Base-by-base conservation (phyloP, 768 basidiomycete species). In the Trametes villosa region DNA sequence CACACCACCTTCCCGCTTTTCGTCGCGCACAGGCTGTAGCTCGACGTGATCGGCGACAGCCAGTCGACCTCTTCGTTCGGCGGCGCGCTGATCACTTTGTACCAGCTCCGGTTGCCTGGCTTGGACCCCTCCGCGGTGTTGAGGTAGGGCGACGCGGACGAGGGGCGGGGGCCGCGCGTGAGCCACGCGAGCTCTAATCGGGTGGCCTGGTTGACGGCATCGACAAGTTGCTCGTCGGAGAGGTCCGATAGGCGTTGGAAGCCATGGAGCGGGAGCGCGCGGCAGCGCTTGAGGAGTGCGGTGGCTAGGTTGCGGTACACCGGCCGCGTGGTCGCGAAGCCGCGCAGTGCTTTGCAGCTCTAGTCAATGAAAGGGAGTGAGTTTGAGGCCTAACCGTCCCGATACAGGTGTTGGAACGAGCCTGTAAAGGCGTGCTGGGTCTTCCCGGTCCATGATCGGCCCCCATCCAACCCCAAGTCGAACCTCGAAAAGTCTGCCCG, bases 1-100 rank as follows among this genome's bases (percentile, higher is more conserved):
- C 88, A 90, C 17, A 90, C 84, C 20, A 91, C 86, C 66, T 86
- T 86, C 5, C 89, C 88, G 49, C 82, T 85, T 74, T 89, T 89
- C 0, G 89, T 90, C 1, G 87, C 86, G 65, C 87, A 91, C n/a
- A 91, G 81, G 4, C 84, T 88, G 67, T 90, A 90, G 36, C 82
- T 86, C 6, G 86, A 86, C 1, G 88, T 89, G 65, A 91, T 89
- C 18, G 89, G 87, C 2, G 87, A 88, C 6, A 91, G 74, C 88
- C 88, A 91, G 63, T 90, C 88, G 15, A 91, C 84, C 53, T 88
- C 86, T 63, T 89, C 86, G 40, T 80, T 74, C 1, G 86, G 86
- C 0, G 88, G 88, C 2, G 86, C 83, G 31, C 80, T 81, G 63
- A 89, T 85, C 59, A 87, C 78, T 63, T 83, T 88, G 76, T 87